These are phyloP conservation scores for Trichoderma pleuroti DNA, from an alignment of 2,329 filamentous ascomycete species.

Conservation along the genomic window DNA sequence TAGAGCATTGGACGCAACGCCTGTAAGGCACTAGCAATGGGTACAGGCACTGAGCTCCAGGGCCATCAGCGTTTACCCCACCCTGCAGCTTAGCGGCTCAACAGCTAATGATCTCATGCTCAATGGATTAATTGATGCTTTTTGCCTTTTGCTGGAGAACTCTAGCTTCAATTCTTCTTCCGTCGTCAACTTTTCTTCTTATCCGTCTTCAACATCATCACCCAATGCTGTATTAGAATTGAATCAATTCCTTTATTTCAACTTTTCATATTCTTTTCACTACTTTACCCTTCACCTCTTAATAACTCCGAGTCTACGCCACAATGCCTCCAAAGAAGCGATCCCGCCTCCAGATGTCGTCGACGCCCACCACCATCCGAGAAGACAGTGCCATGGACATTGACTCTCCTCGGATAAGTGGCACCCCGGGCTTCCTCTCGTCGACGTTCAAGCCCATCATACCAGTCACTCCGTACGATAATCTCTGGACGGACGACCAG, in stretches of 20 bases:
- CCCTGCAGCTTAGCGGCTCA: constrained; percentile 11
- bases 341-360: constrained; percentile 54
- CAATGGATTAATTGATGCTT: not conserved
- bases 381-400: constrained; percentile 61
- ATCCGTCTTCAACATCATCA: not conserved
- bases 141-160: not conserved
- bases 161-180: not conserved
- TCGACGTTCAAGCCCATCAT: constrained; percentile 24
- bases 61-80: not conserved
- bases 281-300: not conserved
- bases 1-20: not conserved
- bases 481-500: constrained; percentile 94
- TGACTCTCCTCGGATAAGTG: constrained; percentile 53
- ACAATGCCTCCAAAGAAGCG: constrained; percentile 70
- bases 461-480: constrained; percentile 40
- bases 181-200: not conserved
- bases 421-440: constrained; percentile 37
- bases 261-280: not conserved
- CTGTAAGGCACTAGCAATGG: not conserved
- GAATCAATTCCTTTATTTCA: too few relatives aligned
- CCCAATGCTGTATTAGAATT: not conserved
- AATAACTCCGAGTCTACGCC: not conserved
- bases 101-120: constrained; percentile 19
- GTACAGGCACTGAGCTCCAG: not conserved
- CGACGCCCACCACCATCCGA: constrained; percentile 51